Base-by-base conservation (phyloP, 192 early-diverging fungal genomes). In the Thamnidium elegans region DNA sequence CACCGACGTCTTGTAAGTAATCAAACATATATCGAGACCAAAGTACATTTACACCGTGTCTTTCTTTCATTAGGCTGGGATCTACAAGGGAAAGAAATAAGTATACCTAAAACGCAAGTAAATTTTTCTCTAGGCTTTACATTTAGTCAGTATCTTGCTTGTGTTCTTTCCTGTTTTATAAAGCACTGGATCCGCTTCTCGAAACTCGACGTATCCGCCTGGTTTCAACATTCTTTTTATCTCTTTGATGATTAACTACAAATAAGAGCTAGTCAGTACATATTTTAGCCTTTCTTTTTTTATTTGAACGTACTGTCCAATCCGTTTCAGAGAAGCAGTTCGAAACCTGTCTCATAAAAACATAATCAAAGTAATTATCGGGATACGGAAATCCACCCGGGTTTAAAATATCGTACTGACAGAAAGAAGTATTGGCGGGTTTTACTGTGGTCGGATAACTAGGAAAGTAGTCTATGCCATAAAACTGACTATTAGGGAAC, bases 161-260 rank as follows among this genome's bases (percentile, higher is more conserved):
- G 66, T 61, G 8, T 58, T 44, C 8, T 66, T 56, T 14, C 71
- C 71, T 13, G 50, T 26, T 54, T 61, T 21, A 0, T 53, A 10
- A 20, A 68, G 21, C 2, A 53, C 44, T 9, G 71, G 69, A 52
- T 76, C 66, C 39, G 67, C 21, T 51, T 79, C 78, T 8, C 71
- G 55, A 11, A 79, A 47, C 52, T 79, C 78, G 3, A 79, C 65
- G 55, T 64, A 79, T 8, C 78, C 78, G 20, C 74, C 71, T 11
- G 78, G 78, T 64, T 73, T 73, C 3, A 68, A 19, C 11, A 76
- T 54, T 23, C 76, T 42, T 19, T 20, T n/a, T 4, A 75, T 42
- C 30, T 74, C 69, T 45, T 59, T 59, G 11, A 59, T 42, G 43
- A 59, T 59, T 4, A 21, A 42, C 58, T 59, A 58, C 36, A 21